Evolutionary conservation across 1,284 basidiomycete species (phyloP).

Genomic region (Athelia psychrophila): DNA sequence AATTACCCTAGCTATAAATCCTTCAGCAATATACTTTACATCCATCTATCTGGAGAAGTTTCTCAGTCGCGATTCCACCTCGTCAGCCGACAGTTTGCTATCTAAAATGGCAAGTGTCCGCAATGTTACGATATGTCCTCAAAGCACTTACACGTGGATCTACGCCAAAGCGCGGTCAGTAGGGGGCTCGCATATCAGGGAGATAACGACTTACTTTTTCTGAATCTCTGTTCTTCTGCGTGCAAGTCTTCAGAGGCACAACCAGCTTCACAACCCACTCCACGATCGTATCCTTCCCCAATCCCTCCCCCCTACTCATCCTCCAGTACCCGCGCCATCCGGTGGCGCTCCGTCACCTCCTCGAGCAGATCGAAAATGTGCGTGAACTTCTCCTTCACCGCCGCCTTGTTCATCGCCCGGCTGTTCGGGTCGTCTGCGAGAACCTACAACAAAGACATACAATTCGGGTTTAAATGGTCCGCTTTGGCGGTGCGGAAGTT

Average conservation of each 20-base stretch:
- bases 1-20: too few species aligned
- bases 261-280: constrained; percentile 74
- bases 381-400: constrained; percentile 75
- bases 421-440: constrained; percentile 67
- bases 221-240: constrained; percentile 75
- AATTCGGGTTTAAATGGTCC: constrained; percentile 78
- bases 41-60: constrained; percentile 28
- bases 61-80: constrained; percentile 68
- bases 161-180: constrained; percentile 22
- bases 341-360: constrained; percentile 72
- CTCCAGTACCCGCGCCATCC: constrained; percentile 62
- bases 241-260: constrained; percentile 70
- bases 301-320: constrained; percentile 55
- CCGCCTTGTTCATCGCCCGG: constrained; percentile 43
- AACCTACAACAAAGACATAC: constrained; percentile 69
- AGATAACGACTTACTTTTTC: constrained; percentile 60
- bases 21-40: not conserved
- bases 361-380: constrained; percentile 76
- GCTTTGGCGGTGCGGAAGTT: constrained; percentile 76
- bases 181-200: constrained; percentile 6
- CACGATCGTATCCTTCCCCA: constrained; percentile 48
- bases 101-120: constrained; percentile 37
- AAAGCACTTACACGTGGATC: constrained; percentile 67
- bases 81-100: constrained; percentile 74
- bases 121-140: not conserved